Evolutionary conservation across 371 early-diverging fungal genomes (phyloP), one percentile per base, ranked within the genome.

Genomic region (Rhizopus delemar): DNA sequence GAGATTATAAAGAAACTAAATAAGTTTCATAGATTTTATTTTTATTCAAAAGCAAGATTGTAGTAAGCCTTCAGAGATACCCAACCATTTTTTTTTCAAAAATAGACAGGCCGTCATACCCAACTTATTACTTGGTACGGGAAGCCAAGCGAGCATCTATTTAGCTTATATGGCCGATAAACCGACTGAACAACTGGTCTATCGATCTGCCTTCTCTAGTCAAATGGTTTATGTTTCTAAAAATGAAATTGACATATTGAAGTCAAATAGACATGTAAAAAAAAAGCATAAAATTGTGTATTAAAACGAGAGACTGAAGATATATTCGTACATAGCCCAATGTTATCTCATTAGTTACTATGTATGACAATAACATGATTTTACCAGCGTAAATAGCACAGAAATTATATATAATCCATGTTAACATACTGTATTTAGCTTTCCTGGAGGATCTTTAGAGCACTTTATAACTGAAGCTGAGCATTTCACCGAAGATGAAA

Each of bases 191-290:
- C 64, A 63, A 33, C 15, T 58, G 3, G 64, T 43, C 2, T 57
- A 53, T 15, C 51, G 56, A 46, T 12, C n/a, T 11, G 45, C 5
- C 16, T n/a, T 9, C 8, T 28, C 48, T 28, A 28, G 48, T 8
- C 48, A 8, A 53, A 31, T 3, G 12, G 28, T 28, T 35, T 41
- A 35, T 1, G 16, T n/a, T 43, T 15, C 29, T 5, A 33, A 29
- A 8, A 16, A 57, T 16, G 28, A 57, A 11, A 38, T 50, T 5
- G 64, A 43, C 0, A 58, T 58, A 8, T 11, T 63, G 2, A 54
- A 58, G 32, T n/a, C 16, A 3, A 63, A 63, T 48, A 53, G 34
- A 43, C 64, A 63, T 54, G 64, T 58, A 53, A 57, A 41, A 35
- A 34, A 8, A 45, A 32, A 32, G 32, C 16, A 29, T 7, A 9